Base-by-base conservation (phyloP, 225 moss, liverwort and hornwort genomes). In the Pleurozium schreberi region DNA sequence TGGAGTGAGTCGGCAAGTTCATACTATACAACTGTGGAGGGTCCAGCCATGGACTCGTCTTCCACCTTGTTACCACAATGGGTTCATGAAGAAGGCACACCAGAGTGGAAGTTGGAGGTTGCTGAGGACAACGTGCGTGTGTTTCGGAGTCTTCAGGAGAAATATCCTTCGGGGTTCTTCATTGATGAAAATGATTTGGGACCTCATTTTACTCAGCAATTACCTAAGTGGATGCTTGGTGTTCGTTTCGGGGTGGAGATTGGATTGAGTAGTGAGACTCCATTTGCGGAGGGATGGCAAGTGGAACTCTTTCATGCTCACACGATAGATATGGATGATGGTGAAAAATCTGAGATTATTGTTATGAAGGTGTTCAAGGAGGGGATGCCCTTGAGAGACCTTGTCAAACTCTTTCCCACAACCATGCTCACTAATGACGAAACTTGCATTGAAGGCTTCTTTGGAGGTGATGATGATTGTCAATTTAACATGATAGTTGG, bases 271-370 rank as follows among this genome's bases (percentile, higher is more conserved):
- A 31, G 40, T 17, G 38, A 28, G 27, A 85, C 23, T 36, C 52
- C 76, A 28, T 76, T 86, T 85, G 89, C 85, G 0, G 55, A 89
- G 55, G 89, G 85, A 73, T 64, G 26, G 11, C 81, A 89, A 52
- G 85, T 42, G 1, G 3, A 81, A 26, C 27, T 89, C 5, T 86
- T 85, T 23, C 36, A 49, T 33, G 68, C n/a, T 40, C 14, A 85
- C 6, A 0, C 0, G 0, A 11, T 27, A 12, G 1, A 14, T 43
- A 4, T 7, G 4, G 3, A 2, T 12, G 5, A 30, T 13, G 18
- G 27, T 3, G 1, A 6, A 8, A 50, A 9, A 66, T 0, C 0
- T 0, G 65, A 66, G 8, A 0, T 0, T 20, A 1, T 1, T 1
- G 64, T 86, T 20, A 38, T 80, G 8, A 89, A 86, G 81, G 75